phyloP scores from a whole-genome alignment of 1,139 yeast genomes.

The Suhomyces kunorum region DNA sequence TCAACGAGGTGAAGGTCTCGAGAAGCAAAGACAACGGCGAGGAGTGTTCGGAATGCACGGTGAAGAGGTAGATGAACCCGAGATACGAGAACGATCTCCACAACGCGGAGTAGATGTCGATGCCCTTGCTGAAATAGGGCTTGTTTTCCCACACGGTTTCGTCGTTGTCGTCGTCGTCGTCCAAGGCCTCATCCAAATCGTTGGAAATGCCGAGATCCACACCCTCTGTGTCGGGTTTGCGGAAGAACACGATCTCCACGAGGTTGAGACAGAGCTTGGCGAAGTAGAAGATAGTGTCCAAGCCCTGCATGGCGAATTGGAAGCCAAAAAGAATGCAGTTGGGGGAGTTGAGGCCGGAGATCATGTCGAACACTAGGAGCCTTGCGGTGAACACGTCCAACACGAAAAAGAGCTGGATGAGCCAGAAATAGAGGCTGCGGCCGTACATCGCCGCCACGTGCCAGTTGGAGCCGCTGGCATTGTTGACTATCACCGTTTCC shows the following conservation, averaged over 20 bases:
- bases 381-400: slow-evolving; percentile 56
- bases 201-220: not conserved
- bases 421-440: slow-evolving; percentile 26
- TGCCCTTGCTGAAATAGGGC: slow-evolving; percentile 55
- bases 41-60: slow-evolving; percentile 54
- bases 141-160: slow-evolving; percentile 73
- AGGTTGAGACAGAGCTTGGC: slow-evolving; percentile 56
- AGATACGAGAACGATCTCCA: slow-evolving; percentile 40
- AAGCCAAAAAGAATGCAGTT: slow-evolving; percentile 68
- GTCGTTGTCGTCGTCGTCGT: slow-evolving; percentile 47
- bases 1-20: slow-evolving; percentile 60
- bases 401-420: slow-evolving; percentile 42
- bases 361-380: slow-evolving; percentile 59
- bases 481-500: slow-evolving; percentile 39
- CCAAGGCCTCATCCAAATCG: slow-evolving; percentile 7
- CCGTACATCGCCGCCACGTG: slow-evolving; percentile 27
- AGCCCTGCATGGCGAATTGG: slow-evolving; percentile 67
- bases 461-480: slow-evolving; percentile 31
- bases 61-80: slow-evolving; percentile 38
- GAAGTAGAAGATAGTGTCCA: slow-evolving; percentile 52
- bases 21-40: slow-evolving; percentile 69
- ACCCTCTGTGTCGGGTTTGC: slow-evolving; percentile 13
- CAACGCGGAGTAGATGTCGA: slow-evolving; percentile 54
- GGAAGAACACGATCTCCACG: slow-evolving; percentile 51
- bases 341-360: slow-evolving; percentile 51